phyloP scores from a whole-genome alignment of 208 protist species.

The Histomonas meleagridis region DNA sequence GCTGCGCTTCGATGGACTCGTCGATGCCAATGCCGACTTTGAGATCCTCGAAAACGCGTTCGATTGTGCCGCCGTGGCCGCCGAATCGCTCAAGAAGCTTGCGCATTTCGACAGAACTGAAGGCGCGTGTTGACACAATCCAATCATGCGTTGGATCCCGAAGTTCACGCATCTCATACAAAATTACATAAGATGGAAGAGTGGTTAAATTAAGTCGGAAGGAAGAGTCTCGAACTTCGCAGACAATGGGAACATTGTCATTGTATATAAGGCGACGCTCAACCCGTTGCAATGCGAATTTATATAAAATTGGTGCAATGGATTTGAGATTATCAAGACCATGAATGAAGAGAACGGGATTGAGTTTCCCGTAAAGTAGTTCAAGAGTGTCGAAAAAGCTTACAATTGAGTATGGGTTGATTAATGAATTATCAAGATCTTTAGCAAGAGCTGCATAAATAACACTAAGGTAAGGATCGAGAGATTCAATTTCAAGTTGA shows the following conservation, averaged over 20 bases:
- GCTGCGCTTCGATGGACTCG: not conserved
- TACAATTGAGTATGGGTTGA: not conserved
- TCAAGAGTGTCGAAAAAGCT: not conserved
- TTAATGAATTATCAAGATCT: not conserved
- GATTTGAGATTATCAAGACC: not conserved
- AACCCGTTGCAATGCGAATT: not conserved
- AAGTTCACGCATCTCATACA: not conserved
- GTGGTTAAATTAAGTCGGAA: not conserved
- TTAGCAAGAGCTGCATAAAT: not conserved
- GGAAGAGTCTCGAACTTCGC: not conserved
- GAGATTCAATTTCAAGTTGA: not conserved
- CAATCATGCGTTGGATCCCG: not conserved
- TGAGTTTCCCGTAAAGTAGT: not conserved
- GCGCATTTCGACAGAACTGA: not conserved
- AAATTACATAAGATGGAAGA: not conserved
- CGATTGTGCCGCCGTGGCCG: not conserved
- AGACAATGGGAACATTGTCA: not conserved
- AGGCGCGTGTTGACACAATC: too few relatives aligned
- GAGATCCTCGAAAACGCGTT: slow-evolving; percentile 21
- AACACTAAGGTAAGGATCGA: not conserved
- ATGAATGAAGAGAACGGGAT: not conserved
- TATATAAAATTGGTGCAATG: not conserved
- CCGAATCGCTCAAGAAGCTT: not conserved
- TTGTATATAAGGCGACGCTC: not conserved
- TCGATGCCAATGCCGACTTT: not conserved